phyloP scores from a whole-genome alignment of 345 rosid genomes.

The Psidium friedrichsthalianum region DNA sequence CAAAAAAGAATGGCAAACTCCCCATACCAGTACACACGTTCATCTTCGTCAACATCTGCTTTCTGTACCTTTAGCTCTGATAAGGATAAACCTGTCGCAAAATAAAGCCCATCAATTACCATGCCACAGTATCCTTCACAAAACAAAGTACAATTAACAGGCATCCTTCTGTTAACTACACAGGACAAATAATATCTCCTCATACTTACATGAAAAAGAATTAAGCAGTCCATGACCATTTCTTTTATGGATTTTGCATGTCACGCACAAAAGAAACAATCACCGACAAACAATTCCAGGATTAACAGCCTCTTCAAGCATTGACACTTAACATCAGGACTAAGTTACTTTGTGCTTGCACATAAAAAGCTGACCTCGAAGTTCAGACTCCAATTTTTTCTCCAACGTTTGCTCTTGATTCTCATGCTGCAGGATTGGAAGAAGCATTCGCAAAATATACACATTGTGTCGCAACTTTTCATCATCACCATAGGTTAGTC shows the following conservation, averaged over 20 bases:
- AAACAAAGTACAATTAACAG: background rate
- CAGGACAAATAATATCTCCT: background rate
- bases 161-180: background rate
- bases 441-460: conserved; percentile 23
- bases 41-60: conserved; percentile 9
- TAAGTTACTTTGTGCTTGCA: background rate
- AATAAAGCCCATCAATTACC: background rate
- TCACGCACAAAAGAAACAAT: background rate
- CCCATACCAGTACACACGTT: conserved; percentile 46
- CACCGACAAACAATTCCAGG: background rate
- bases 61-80: conserved; percentile 6
- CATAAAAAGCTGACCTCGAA: conserved; percentile 21
- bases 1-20: background rate
- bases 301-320: background rate
- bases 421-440: conserved; percentile 37
- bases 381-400: conserved; percentile 30
- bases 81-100: background rate
- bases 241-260: background rate
- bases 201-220: background rate
- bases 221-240: background rate
- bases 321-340: background rate
- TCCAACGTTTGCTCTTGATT: conserved; percentile 36
- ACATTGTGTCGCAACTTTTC: conserved; percentile 17
- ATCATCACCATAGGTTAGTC: background rate
- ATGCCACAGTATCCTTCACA: background rate